Base-by-base conservation (phyloP, 306 rosid genomes). In the Rosa lucieae region DNA sequence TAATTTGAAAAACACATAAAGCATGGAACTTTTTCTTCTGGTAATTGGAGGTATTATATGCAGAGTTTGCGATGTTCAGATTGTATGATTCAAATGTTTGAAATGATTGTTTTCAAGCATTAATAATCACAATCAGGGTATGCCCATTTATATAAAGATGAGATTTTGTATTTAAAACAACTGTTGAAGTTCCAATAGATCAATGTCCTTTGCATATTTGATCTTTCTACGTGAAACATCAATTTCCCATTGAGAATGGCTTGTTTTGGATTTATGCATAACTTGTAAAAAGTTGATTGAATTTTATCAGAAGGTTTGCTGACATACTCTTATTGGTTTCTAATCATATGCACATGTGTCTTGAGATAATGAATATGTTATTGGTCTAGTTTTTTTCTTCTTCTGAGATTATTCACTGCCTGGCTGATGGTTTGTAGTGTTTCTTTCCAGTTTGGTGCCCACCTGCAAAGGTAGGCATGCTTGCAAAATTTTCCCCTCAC, bases 391-490 rank as follows among this genome's bases (percentile, higher is more conserved):
- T 42, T 4, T 11, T 3, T 39, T 13, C 26, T 23, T 55, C 32
- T 53, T 17, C 37, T 32, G 37, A 35, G 77, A 10, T 53, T 5
- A 51, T 35, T n/a, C 48, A 35, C 66, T 69, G 70, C 40, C 23
- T 15, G 3, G 69, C 32, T 70, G 58, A 74, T 78, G 80, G 6
- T 56, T 65, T 55, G 23, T 40, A 39, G 40, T 61, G 43, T 65
- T 47, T 80, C 47, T 65, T 71, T 77, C 49, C 79, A 87, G 90
- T 74, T 79, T 87, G 82, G 39, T 82, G 44, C 83, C 67, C 70
- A 62, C 78, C 82, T 79, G 80, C 61, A 81, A 68, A 84, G 77
- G 84, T 62, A 78, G 82, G 77, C 80, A 49, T 67, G 55, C 77
- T 75, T 84, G 73, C 81, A 59, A 70, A 77, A 72, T 48, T 47